phyloP scores from a whole-genome alignment of 2,329 filamentous ascomycete genomes.

The Curvularia sp. region DNA sequence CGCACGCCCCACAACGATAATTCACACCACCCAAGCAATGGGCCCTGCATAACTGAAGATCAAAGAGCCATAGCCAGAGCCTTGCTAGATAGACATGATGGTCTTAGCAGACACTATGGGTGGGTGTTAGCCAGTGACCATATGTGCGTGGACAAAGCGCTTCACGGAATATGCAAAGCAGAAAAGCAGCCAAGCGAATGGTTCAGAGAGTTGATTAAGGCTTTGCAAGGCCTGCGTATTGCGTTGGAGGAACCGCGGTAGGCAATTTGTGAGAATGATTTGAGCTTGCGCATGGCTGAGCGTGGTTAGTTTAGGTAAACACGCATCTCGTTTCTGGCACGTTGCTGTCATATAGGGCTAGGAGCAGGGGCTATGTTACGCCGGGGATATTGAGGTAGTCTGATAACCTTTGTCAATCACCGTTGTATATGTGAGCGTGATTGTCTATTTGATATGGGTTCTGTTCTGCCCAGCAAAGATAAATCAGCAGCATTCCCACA shows the following conservation, averaged over 20 bases:
- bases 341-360: background rate
- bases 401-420: background rate
- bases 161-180: background rate
- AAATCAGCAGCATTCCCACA: background rate
- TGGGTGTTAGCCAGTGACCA: constrained; percentile 18
- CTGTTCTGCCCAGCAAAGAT: background rate
- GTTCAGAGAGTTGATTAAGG: background rate
- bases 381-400: background rate
- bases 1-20: background rate
- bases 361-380: background rate
- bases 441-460: no score
- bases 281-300: background rate
- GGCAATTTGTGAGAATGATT: background rate
- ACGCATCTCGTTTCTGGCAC: background rate
- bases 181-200: background rate
- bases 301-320: background rate
- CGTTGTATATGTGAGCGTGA: background rate
- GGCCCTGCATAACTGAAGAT: no score
- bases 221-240: background rate
- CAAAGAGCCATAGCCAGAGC: background rate
- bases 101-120: constrained; percentile 16
- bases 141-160: background rate
- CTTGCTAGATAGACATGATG: background rate
- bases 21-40: no score
- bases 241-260: background rate